These are phyloP conservation scores for Fusarium subglutinans DNA, from an alignment of 2,329 filamentous ascomycete genomes.

Conservation along the genomic window DNA sequence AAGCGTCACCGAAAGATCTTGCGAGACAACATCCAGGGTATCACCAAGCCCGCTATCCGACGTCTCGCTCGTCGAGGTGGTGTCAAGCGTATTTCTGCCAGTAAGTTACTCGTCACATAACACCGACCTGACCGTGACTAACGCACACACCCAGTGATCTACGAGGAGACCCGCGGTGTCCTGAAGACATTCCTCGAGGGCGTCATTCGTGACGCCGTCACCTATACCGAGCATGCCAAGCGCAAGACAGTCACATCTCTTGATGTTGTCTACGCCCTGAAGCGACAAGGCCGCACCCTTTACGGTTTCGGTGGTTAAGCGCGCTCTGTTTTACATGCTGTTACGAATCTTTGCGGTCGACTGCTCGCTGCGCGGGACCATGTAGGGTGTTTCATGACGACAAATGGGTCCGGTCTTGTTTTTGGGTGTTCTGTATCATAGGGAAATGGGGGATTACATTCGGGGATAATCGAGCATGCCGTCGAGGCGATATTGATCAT, in stretches of 20 bases:
- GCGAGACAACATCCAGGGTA: slow-evolving; percentile 99
- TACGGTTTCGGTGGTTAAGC: slow-evolving; percentile 90
- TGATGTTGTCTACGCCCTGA: slow-evolving; percentile 73
- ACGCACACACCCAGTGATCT: slow-evolving; percentile 67
- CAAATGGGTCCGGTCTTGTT: slow-evolving; percentile 54
- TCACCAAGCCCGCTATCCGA: slow-evolving; percentile 97
- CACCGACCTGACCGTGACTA: slow-evolving; percentile 71
- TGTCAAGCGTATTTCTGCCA: slow-evolving; percentile 99
- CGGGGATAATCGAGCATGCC: slow-evolving; percentile 48
- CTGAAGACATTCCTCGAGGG: slow-evolving; percentile 82
- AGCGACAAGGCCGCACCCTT: slow-evolving; percentile 78
- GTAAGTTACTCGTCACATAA: slow-evolving; percentile 57
- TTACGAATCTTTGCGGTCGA: slow-evolving; percentile 48
- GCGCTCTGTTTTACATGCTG: slow-evolving; percentile 44
- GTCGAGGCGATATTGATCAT: slow-evolving; percentile 40
- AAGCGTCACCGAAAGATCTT: slow-evolving; percentile 99
- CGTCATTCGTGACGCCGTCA: slow-evolving; percentile 80
- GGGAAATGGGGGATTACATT: slow-evolving; percentile 52
- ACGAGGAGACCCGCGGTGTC: slow-evolving; percentile 80
- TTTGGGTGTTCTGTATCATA: slow-evolving; percentile 58
- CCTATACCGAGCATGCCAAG: slow-evolving; percentile 84
- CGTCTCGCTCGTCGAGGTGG: slow-evolving; percentile 98
- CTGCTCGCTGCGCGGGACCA: slow-evolving; percentile 31
- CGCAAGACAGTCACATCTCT: slow-evolving; percentile 82
- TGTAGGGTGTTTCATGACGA: slow-evolving; percentile 54